These are phyloP conservation scores for Phytophthora cryptogea DNA, from an alignment of 352 stramenopile species.

Conservation along the genomic window DNA sequence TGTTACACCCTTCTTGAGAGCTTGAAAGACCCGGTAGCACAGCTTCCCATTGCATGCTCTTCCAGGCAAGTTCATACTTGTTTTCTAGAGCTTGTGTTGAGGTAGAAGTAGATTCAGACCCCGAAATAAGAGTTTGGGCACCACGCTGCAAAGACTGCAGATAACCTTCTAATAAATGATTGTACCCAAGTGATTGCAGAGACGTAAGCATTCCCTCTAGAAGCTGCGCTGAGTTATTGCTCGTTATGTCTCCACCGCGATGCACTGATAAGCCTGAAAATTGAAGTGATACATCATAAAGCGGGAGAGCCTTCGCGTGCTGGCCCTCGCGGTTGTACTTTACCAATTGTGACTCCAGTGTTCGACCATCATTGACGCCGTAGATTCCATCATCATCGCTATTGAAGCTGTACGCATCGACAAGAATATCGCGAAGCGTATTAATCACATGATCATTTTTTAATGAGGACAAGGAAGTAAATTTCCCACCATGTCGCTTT, in stretches of 20 bases:
- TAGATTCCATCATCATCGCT: slow-evolving; percentile 77
- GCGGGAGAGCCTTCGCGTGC: slow-evolving; percentile 61
- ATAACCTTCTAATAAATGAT: slow-evolving; percentile 70
- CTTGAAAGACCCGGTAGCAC: slow-evolving; percentile 34
- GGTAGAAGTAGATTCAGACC: neutral
- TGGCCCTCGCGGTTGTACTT: slow-evolving; percentile 74
- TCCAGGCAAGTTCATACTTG: slow-evolving; percentile 83
- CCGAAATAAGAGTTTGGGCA: neutral
- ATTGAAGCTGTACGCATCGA: slow-evolving; percentile 68
- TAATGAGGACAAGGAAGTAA: slow-evolving; percentile 43
- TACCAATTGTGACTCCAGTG: slow-evolving; percentile 68
- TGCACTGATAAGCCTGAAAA: slow-evolving; percentile 33
- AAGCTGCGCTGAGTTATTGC: slow-evolving; percentile 14
- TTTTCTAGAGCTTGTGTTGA: slow-evolving; percentile 44
- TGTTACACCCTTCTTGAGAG: slow-evolving; percentile 5
- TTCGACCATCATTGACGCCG: slow-evolving; percentile 77
- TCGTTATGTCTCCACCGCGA: neutral
- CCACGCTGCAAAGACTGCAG: slow-evolving; percentile 40
- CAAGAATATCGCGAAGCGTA: slow-evolving; percentile 53
- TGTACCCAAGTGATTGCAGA: slow-evolving; percentile 70
- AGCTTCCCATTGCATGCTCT: slow-evolving; percentile 73
- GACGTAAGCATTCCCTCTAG: slow-evolving; percentile 64
- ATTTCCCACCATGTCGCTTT: slow-evolving; percentile 47
- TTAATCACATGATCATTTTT: slow-evolving; percentile 38
- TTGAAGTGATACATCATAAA: slow-evolving; percentile 78